Evolutionary conservation across 257 asterid species (phyloP).

Genomic region (Fraxinus pennsylvanica): DNA sequence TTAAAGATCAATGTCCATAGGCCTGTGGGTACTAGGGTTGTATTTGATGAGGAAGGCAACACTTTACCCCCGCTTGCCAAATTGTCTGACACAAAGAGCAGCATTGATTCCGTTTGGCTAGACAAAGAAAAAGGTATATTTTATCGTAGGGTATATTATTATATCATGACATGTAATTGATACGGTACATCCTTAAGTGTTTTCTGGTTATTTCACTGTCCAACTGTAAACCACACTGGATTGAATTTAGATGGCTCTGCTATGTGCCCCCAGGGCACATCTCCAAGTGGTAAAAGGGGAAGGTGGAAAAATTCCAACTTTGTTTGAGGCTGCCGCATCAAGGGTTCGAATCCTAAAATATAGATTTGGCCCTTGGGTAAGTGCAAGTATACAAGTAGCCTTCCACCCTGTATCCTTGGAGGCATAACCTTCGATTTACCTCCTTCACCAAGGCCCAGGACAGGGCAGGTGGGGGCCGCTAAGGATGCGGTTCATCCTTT

Average conservation of each 20-base stretch:
- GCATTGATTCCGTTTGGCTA: conserved; percentile 44
- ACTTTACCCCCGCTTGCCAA: conserved; percentile 81
- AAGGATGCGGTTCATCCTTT: not conserved
- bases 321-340: too few species aligned
- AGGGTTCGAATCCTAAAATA: too few species aligned
- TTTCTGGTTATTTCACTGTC: not conserved
- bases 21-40: conserved; percentile 90
- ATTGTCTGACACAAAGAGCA: conserved; percentile 51
- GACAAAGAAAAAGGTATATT: conserved; percentile 74
- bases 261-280: not conserved
- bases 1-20: conserved; percentile 86
- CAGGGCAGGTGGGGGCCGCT: too few species aligned
- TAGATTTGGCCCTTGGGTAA: too few species aligned
- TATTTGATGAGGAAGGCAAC: conserved; percentile 93
- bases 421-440: too few species aligned
- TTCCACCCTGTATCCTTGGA: too few species aligned
- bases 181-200: not conserved
- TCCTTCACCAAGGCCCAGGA: too few species aligned
- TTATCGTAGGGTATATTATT: not conserved
- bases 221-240: not conserved
- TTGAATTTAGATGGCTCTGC: not conserved
- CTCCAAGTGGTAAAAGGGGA: too few species aligned
- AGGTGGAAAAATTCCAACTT: too few species aligned
- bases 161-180: not conserved
- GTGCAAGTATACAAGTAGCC: too few species aligned